A percentile compares a stretch with the other conserved stretches of the same genome.
Conservation (phyloP, 495 filamentous ascomycete genomes). For the Durotheca rogersii region DNA sequence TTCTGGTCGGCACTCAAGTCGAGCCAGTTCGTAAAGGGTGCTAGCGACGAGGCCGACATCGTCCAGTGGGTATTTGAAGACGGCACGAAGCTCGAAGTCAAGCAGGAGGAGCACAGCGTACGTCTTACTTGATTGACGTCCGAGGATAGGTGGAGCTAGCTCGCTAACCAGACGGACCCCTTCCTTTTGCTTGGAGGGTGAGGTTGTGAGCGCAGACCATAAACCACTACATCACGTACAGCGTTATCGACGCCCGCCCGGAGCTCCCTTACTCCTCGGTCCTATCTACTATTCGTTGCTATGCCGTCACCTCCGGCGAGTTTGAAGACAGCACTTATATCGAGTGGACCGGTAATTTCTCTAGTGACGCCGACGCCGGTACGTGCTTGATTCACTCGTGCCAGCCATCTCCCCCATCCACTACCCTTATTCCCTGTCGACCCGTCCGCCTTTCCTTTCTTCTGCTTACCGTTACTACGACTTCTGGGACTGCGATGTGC, state of each 20-base stretch:
- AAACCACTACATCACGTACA: slow-evolving; percentile 70
- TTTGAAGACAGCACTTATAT: slow-evolving; percentile 62
- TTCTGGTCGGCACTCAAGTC: slow-evolving; percentile 61
- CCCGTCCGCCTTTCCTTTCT: too few relatives aligned
- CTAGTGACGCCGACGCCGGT: slow-evolving; percentile 68
- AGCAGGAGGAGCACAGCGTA: slow-evolving; percentile 71
- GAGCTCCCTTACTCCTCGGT: slow-evolving; percentile 60
- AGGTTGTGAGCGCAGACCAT: slow-evolving; percentile 51
- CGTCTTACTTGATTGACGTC: slow-evolving; percentile 21
- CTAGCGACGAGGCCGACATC: slow-evolving; percentile 60
- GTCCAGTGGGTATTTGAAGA: slow-evolving; percentile 66
- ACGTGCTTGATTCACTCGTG: slow-evolving; percentile 33
- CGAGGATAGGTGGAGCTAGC: too few relatives aligned
- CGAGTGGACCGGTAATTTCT: slow-evolving; percentile 64
- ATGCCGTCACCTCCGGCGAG: slow-evolving; percentile 59
- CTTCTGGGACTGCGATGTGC: too few relatives aligned
- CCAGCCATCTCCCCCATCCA: too few relatives aligned
- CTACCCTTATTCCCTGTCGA: too few relatives aligned
- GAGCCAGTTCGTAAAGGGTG: slow-evolving; percentile 58
- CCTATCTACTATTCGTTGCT: slow-evolving; percentile 62
- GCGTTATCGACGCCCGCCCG: slow-evolving; percentile 61
- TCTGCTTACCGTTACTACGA: too few relatives aligned
- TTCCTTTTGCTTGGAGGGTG: too few relatives aligned
- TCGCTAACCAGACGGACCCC: too few relatives aligned
- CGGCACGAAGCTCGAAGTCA: slow-evolving; percentile 62